Conservation (phyloP, 208 protist genomes). For the Crithidia mellificae region DNA sequence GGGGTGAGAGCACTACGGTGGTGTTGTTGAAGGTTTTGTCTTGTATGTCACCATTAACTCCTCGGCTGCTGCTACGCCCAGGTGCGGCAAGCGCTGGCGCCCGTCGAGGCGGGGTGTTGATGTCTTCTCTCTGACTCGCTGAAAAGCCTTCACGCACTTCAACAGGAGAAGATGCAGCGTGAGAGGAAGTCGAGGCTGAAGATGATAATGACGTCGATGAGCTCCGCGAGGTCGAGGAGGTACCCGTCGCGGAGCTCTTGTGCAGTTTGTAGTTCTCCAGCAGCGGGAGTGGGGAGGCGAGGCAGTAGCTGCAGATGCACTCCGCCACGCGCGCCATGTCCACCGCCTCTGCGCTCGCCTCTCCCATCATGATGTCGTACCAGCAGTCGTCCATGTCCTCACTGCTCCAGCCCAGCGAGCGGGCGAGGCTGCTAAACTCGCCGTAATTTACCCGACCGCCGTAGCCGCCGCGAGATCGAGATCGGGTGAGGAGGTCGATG, state of each 20-base stretch:
- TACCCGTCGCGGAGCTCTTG: not conserved
- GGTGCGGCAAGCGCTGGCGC: not conserved
- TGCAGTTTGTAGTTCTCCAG: conserved; percentile 7
- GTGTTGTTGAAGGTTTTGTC: not conserved
- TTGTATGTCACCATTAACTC: too few species aligned
- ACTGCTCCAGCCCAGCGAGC: conserved; percentile 45
- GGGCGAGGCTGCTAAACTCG: conserved; percentile 44
- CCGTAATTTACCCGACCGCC: conserved; percentile 56
- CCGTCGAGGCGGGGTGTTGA: not conserved
- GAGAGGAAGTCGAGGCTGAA: not conserved
- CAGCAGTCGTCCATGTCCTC: conserved; percentile 83
- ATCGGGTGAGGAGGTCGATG: conserved; percentile 38
- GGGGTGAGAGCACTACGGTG: conserved; percentile 11
- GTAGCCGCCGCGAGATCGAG: conserved; percentile 51
- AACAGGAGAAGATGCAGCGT: too few species aligned
- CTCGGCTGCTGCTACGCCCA: not conserved
- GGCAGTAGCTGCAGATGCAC: conserved; percentile 52
- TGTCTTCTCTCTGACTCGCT: not conserved
- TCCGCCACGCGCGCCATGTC: conserved; percentile 54
- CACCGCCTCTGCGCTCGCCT: conserved; percentile 34
- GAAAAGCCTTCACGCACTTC: not conserved
- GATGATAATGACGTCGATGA: not conserved
- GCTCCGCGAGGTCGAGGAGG: too few species aligned
- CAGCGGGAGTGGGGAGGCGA: conserved; percentile 21
- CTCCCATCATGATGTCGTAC: conserved; percentile 75